Evolutionary conservation across 441 rosid species (phyloP), one percentile per base, ranked within the genome.

Genomic region (Populus hybrid): DNA sequence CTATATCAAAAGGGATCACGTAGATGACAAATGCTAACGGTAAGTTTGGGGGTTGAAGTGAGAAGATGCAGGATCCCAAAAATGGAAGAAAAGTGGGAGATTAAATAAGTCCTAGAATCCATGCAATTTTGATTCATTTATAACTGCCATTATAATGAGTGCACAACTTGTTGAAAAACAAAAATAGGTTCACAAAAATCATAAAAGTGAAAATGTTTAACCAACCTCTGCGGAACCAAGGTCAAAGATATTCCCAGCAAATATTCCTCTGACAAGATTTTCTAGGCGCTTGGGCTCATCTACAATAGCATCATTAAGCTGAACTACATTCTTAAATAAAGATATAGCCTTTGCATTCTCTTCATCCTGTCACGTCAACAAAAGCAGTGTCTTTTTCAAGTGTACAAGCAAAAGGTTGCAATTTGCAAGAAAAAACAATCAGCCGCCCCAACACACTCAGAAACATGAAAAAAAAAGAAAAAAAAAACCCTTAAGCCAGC

Each of bases 191-290:
- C 7, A 50, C 20, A 50, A 1, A 50, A 50, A 50, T 50, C 57
- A 50, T 50, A 14, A 50, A 14, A 50, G 57, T 50, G 57, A 50
- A 50, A 50, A 50, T 14, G 6, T 50, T 32, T 74, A 57, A 75
- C 78, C 20, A 83, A 90, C 94, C 91, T 89, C 88, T 28, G 97
- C 97, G 84, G 99, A 96, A 75, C 98, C 98, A 42, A 96, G 96
- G 82, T 96, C 99, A 82, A 96, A 91, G 80, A 96, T 91, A 80
- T 96, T 96, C 84, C 97, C 98, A 28, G 98, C 98, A 88, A 94
- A 96, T 50, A 96, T 84, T 77, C 99, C 99, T 83, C 88, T 88
- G 76, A 90, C 91, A 67, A 96, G 88, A 84, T 90, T 96, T 80
- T 94, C 92, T 67, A 96, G 79, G 20, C 91, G 92, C 81, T 89